phyloP scores from a whole-genome alignment of 345 rosid species.

The Noccaea caerulescens region DNA sequence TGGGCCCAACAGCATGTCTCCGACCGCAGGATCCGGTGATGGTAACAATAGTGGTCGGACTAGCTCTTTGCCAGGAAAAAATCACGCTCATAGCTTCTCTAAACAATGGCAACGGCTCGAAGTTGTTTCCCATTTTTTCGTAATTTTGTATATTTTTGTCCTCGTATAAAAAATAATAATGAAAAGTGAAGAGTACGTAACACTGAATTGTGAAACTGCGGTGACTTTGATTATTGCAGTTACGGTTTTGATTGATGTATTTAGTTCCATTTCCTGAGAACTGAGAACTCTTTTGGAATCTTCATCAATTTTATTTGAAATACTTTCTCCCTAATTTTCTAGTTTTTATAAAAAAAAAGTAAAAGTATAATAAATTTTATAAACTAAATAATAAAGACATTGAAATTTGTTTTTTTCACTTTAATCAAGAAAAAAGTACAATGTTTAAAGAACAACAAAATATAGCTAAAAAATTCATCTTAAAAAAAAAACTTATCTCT shows the following conservation, averaged over 20 bases:
- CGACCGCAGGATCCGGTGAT: conserved; percentile 30
- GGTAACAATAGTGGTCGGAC: conserved; percentile 15
- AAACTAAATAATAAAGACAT: too few species aligned
- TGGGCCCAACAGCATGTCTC: conserved; percentile 30
- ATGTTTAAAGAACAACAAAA: too few species aligned
- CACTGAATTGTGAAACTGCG: neutral
- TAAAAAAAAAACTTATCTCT: too few species aligned
- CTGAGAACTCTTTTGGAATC: conserved; percentile 13
- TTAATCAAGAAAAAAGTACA: too few species aligned
- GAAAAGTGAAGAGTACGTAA: neutral
- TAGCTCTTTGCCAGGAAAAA: conserved; percentile 26
- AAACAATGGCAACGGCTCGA: conserved; percentile 26
- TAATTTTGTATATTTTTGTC: neutral
- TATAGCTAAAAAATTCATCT: too few species aligned
- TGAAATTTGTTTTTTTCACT: too few species aligned
- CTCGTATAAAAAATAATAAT: neutral
- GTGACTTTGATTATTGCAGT: neutral
- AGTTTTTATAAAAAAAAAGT: too few species aligned
- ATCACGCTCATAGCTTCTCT: conserved; percentile 27
- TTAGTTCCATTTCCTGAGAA: conserved; percentile 18
- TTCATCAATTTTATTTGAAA: too few species aligned
- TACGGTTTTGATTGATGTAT: neutral
- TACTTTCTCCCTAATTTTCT: too few species aligned
- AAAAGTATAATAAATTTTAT: too few species aligned
- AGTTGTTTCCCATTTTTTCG: conserved; percentile 1